phyloP scores from a whole-genome alignment of 257 asterid species.

The Salvia hispanica region DNA sequence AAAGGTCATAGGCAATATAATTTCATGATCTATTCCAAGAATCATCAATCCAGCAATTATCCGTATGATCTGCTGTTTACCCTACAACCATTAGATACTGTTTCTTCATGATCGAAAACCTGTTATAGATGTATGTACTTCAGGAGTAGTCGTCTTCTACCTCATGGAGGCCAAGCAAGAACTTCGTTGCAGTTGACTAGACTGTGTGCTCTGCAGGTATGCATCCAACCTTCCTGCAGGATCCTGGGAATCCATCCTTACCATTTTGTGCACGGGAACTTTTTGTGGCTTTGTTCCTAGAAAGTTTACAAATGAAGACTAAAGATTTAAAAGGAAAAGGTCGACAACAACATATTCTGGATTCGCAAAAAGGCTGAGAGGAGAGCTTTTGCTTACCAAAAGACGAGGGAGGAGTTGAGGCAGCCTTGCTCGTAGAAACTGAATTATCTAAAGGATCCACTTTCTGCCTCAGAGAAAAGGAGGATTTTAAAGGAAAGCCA shows the following conservation, averaged over 20 bases:
- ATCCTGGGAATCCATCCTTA: constrained; percentile 86
- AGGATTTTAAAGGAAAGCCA: constrained; percentile 28
- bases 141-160: constrained; percentile 42
- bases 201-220: constrained; percentile 65
- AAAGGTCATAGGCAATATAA: constrained; percentile 19
- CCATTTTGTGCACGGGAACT: constrained; percentile 89
- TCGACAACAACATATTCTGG: constrained; percentile 29
- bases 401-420: constrained; percentile 52
- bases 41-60: constrained; percentile 28
- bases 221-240: constrained; percentile 99
- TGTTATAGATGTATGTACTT: constrained; percentile 18
- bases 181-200: constrained; percentile 55
- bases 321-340: constrained; percentile 29
- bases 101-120: constrained; percentile 28
- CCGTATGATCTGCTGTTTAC: constrained; percentile 17
- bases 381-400: constrained; percentile 44
- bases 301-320: constrained; percentile 23
- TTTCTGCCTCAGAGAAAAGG: constrained; percentile 46
- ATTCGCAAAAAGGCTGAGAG: constrained; percentile 16
- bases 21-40: constrained; percentile 23
- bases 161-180: constrained; percentile 77
- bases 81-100: constrained; percentile 12
- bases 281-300: constrained; percentile 73
- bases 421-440: constrained; percentile 44
- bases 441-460: constrained; percentile 53